Base-by-base conservation (phyloP, 2,329 filamentous ascomycete species). In the Berkeleyomyces basicola region DNA sequence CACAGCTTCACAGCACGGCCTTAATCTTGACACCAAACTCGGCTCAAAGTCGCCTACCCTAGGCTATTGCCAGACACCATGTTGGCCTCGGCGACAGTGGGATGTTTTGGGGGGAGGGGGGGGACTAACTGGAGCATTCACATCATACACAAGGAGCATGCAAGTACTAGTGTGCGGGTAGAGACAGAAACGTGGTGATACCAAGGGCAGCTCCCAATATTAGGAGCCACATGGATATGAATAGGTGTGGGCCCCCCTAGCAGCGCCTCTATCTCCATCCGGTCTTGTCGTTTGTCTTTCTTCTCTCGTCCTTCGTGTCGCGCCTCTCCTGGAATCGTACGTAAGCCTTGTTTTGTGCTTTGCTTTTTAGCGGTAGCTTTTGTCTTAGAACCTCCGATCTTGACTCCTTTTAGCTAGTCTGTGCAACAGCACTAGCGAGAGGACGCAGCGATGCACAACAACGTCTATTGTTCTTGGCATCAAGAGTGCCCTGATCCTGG, bases 391-490 rank as follows among this genome's bases (percentile, higher is more conserved):
- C 23, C 33, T 55, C 49, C 49, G 49, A 55, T 55, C 49, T 55
- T 55, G 49, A 16, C 49, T 55, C 49, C 33, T 37, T 55, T 55
- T 55, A 55, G 49, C 49, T 55, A 55, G 49, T 55, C 49, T 55
- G 49, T 55, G 49, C 49, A 55, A 55, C 49, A 55, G 49, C 49
- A 55, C 49, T 55, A 55, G 49, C 31, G 49, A 55, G 49, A 55
- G 31, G 49, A 55, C 31, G 49, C 49, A 55, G 31, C 36, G 4
- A 55, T 10, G 49, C 49, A 55, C 33, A 55, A 55, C 49, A 55
- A 55, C 49, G 49, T 55, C 49, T 55, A 55, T 55, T 55, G 49
- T 55, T 55, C 49, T 55, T 55, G 49, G 49, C 49, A 55, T 37
- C 3, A 55, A 23, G 10, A 31, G 36, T 55, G 49, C 49, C 37